A percentile compares a stretch with the other conserved stretches of the same genome.
phyloP scores from a whole-genome alignment of 1,284 basidiomycete genomes.

The Naganishia albida region DNA sequence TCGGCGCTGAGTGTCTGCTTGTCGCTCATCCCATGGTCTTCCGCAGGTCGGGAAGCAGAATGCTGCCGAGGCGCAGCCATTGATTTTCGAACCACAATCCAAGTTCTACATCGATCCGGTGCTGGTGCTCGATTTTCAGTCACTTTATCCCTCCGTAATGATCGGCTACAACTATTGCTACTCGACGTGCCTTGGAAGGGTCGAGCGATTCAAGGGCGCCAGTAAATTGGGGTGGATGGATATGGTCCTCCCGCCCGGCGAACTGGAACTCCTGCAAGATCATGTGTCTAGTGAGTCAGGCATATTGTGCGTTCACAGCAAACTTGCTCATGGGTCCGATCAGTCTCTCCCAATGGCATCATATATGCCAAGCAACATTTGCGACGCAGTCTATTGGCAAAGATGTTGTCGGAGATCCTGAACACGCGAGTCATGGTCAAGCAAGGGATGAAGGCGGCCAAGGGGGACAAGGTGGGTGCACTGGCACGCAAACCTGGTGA shows the following conservation, averaged over 20 bases:
- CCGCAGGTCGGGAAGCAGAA: conserved; percentile 89
- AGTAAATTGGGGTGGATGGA: conserved; percentile 82
- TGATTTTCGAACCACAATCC: conserved; percentile 91
- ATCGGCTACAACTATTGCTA: conserved; percentile 98
- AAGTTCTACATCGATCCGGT: conserved; percentile 91
- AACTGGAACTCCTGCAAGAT: conserved; percentile 68
- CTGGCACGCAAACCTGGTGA: background rate
- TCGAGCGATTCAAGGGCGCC: conserved; percentile 77
- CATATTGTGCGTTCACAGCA: conserved; percentile 25
- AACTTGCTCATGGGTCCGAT: conserved; percentile 33
- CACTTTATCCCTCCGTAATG: conserved; percentile 94
- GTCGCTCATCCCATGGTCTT: conserved; percentile 4
- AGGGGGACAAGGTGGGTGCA: conserved; percentile 67
- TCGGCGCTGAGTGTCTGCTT: background rate
- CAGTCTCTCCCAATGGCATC: conserved; percentile 92
- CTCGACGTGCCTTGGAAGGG: conserved; percentile 91
- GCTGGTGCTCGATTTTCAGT: conserved; percentile 92
- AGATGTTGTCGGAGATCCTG: conserved; percentile 90
- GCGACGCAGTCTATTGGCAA: conserved; percentile 77
- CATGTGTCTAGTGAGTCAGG: conserved; percentile 67
- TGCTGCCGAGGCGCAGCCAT: conserved; percentile 83
- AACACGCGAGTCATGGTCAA: conserved; percentile 99
- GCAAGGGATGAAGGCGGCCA: conserved; percentile 81
- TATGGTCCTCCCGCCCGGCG: conserved; percentile 68
- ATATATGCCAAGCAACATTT: conserved; percentile 87